Evolutionary conservation across 1,284 basidiomycete species (phyloP).

Genomic region (Trichosporon asahii): DNA sequence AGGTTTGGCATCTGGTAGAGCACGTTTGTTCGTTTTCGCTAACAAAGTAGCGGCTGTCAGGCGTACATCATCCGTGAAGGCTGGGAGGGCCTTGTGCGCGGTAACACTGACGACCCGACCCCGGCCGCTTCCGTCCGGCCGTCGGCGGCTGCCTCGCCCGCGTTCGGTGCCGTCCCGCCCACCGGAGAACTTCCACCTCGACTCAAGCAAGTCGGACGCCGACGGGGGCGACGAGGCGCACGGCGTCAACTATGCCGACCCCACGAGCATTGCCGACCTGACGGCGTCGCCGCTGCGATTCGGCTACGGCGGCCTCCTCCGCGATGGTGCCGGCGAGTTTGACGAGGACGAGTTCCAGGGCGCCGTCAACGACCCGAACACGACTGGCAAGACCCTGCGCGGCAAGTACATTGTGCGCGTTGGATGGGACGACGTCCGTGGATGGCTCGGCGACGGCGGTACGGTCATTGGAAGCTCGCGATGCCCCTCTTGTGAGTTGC

Average conservation of each 20-base stretch:
- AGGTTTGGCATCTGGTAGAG: slow-evolving; percentile 36
- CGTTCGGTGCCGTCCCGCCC: slow-evolving; percentile 22
- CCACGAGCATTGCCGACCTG: slow-evolving; percentile 36
- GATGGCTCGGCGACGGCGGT: slow-evolving; percentile 93
- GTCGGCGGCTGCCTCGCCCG: slow-evolving; percentile 30
- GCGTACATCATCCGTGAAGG: slow-evolving; percentile 93
- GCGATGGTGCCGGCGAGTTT: slow-evolving; percentile 81
- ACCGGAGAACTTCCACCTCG: slow-evolving; percentile 22
- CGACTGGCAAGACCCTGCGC: slow-evolving; percentile 61
- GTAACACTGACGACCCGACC: slow-evolving; percentile 53
- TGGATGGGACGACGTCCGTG: slow-evolving; percentile 96
- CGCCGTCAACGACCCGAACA: slow-evolving; percentile 50
- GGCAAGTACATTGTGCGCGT: slow-evolving; percentile 93
- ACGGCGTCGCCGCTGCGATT: slow-evolving; percentile 62
- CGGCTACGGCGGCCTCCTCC: slow-evolving; percentile 83
- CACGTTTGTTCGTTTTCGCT: not conserved
- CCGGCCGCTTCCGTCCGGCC: slow-evolving; percentile 31
- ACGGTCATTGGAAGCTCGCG: slow-evolving; percentile 95
- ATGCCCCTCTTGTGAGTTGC: slow-evolving; percentile 63
- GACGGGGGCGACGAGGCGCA: slow-evolving; percentile 19
- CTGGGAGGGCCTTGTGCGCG: slow-evolving; percentile 81
- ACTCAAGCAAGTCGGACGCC: not conserved
- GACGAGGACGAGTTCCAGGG: slow-evolving; percentile 40
- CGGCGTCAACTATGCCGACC: slow-evolving; percentile 34
- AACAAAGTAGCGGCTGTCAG: slow-evolving; percentile 71